phyloP scores from a whole-genome alignment of 2,329 filamentous ascomycete species.

The Davidsoniella virescens region DNA sequence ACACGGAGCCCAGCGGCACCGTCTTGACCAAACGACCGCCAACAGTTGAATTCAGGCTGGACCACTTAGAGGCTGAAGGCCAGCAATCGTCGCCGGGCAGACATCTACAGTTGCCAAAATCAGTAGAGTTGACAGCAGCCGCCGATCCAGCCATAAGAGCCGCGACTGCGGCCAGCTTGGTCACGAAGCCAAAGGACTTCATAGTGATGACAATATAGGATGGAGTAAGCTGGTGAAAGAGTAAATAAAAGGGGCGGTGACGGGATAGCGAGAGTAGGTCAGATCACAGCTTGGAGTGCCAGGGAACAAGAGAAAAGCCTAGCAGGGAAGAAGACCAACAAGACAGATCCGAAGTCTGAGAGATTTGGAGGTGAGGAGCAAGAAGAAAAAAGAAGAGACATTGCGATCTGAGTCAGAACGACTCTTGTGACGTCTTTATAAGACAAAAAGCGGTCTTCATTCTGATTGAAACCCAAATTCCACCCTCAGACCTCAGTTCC shows the following conservation, averaged over 20 bases:
- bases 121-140: neutral
- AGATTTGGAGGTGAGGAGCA: neutral
- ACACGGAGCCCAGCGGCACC: constrained; percentile 34
- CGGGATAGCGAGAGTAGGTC: neutral
- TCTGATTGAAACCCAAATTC: no score
- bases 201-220: neutral
- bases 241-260: neutral
- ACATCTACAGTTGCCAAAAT: constrained; percentile 23
- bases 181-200: neutral
- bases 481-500: no score
- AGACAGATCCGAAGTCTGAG: neutral
- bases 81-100: constrained; percentile 38
- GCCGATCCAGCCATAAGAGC: no score
- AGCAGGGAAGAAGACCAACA: neutral
- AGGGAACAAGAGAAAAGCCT: neutral
- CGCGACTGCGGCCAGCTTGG: neutral
- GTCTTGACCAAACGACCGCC: constrained; percentile 34
- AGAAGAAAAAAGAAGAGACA: neutral
- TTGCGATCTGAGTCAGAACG: neutral
- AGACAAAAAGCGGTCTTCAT: neutral
- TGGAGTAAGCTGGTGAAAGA: neutral
- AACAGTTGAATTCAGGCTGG: constrained; percentile 33
- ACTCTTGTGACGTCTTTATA: neutral
- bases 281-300: neutral
- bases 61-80: constrained; percentile 32